A percentile compares a stretch with the other conserved stretches of the same genome.
phyloP scores from a whole-genome alignment of 2,329 filamentous ascomycete genomes.

The Fusarium chuoi region DNA sequence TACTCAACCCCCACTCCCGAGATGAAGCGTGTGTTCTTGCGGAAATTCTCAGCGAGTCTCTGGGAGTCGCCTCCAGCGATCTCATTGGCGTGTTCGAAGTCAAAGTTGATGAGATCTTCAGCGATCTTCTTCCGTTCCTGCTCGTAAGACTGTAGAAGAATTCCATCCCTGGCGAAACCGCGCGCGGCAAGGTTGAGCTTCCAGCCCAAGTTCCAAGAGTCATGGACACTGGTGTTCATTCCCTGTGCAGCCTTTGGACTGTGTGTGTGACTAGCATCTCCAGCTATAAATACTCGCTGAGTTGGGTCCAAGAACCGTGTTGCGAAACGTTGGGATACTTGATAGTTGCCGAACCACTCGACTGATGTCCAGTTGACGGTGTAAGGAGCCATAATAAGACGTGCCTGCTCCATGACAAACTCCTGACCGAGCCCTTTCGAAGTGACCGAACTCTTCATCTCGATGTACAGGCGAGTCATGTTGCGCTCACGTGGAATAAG shows the following conservation, averaged over 20 bases:
- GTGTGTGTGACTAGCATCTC: slow-evolving; percentile 78
- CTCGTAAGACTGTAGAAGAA: slow-evolving; percentile 69
- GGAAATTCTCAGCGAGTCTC: slow-evolving; percentile 74
- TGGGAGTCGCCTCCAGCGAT: slow-evolving; percentile 70
- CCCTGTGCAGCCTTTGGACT: slow-evolving; percentile 77
- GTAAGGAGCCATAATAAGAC: slow-evolving; percentile 68
- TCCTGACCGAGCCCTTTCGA: slow-evolving; percentile 63
- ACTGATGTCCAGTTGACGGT: slow-evolving; percentile 66
- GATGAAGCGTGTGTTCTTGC: slow-evolving; percentile 76
- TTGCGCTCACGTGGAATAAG: slow-evolving; percentile 79
- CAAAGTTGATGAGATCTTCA: slow-evolving; percentile 67
- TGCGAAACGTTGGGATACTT: slow-evolving; percentile 76
- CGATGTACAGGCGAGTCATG: slow-evolving; percentile 73
- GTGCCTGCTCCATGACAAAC: slow-evolving; percentile 75
- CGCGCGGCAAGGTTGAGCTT: slow-evolving; percentile 63
- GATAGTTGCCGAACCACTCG: slow-evolving; percentile 78
- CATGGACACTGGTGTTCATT: slow-evolving; percentile 70
- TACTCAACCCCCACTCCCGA: slow-evolving; percentile 75
- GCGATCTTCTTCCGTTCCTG: slow-evolving; percentile 71
- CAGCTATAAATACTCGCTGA: slow-evolving; percentile 70
- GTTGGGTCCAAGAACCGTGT: slow-evolving; percentile 71
- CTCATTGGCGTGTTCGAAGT: slow-evolving; percentile 66
- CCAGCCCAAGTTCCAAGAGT: slow-evolving; percentile 70
- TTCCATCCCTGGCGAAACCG: slow-evolving; percentile 61
- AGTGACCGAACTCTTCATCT: slow-evolving; percentile 59